Percentiles rank a stretch among this genome's conserved stretches.
phyloP scores from a whole-genome alignment of 148 eudicot genomes.

The Chenopodium quinoa region DNA sequence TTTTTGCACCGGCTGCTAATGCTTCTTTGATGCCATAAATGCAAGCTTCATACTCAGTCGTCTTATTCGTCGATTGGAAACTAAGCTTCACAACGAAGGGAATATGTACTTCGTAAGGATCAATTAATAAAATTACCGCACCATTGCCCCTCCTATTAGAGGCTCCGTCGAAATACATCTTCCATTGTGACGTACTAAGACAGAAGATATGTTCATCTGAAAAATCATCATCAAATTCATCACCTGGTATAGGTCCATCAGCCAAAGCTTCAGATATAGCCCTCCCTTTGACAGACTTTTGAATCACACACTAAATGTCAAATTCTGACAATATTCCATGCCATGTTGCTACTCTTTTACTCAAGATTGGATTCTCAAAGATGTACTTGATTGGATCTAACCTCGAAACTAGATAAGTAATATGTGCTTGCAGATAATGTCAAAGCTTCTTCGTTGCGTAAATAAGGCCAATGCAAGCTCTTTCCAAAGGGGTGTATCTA shows the following conservation, averaged over 20 bases:
- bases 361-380: neutral
- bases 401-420: neutral
- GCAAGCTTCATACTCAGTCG: too few species aligned
- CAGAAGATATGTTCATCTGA: neutral
- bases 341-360: neutral
- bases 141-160: neutral
- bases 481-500: neutral
- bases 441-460: neutral
- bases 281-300: too few species aligned
- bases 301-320: neutral
- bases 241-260: neutral
- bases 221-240: neutral
- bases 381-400: conserved; percentile 1
- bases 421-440: neutral
- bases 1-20: too few species aligned
- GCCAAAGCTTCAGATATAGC: neutral
- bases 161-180: neutral
- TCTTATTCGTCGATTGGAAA: too few species aligned
- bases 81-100: too few species aligned
- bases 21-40: too few species aligned
- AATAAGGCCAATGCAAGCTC: neutral
- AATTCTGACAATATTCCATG: neutral
- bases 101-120: too few species aligned
- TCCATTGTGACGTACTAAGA: neutral
- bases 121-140: too few species aligned